Evolutionary conservation across 2,329 filamentous ascomycete genomes (phyloP).

Genomic region (Fusarium begoniae): DNA sequence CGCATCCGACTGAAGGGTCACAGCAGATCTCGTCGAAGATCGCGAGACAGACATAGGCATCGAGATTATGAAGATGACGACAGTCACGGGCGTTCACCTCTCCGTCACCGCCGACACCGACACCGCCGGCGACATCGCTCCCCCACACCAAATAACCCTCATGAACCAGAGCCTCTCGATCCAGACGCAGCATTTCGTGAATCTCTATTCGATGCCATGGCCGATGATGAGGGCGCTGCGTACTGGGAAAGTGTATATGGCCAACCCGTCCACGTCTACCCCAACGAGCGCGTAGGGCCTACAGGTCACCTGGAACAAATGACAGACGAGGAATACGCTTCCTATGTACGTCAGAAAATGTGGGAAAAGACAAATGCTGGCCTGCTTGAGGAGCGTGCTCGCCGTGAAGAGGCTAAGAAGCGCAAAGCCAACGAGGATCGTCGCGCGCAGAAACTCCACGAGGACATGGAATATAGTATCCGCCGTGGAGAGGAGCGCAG

Average conservation of each 20-base stretch:
- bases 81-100: slow-evolving; percentile 29
- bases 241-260: slow-evolving; percentile 99
- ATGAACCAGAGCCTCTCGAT: slow-evolving; percentile 61
- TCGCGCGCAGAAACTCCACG: slow-evolving; percentile 61
- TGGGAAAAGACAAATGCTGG: slow-evolving; percentile 95
- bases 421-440: slow-evolving; percentile 62
- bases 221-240: slow-evolving; percentile 92
- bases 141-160: slow-evolving; percentile 58
- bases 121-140: slow-evolving; percentile 52
- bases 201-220: slow-evolving; percentile 95
- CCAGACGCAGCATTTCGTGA: slow-evolving; percentile 85
- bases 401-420: slow-evolving; percentile 62
- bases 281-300: slow-evolving; percentile 56
- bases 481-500: slow-evolving; percentile 72
- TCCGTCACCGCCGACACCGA: slow-evolving; percentile 46
- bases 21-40: slow-evolving; percentile 42
- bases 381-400: slow-evolving; percentile 77
- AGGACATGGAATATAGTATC: slow-evolving; percentile 75
- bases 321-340: slow-evolving; percentile 91
- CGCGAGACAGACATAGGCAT: slow-evolving; percentile 26
- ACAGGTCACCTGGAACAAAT: slow-evolving; percentile 78
- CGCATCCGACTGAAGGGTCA: slow-evolving; percentile 48
- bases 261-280: slow-evolving; percentile 88
- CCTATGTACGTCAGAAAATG: slow-evolving; percentile 87
- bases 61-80: slow-evolving; percentile 37